These are phyloP conservation scores for Domatiomyces catenatus DNA, from an alignment of 2,329 filamentous ascomycete genomes.

Conservation along the genomic window DNA sequence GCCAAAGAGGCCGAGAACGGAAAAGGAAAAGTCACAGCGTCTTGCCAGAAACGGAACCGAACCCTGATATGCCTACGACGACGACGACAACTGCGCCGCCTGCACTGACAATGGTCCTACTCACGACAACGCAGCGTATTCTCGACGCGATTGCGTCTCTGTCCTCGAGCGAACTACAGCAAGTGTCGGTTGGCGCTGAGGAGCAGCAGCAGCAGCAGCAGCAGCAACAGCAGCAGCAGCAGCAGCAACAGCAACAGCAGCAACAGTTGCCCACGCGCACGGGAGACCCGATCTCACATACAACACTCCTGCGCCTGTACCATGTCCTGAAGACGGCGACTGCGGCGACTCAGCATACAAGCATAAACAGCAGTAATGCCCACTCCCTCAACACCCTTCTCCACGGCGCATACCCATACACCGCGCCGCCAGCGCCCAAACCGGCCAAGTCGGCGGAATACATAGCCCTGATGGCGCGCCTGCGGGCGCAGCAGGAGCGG, in stretches of 20 bases:
- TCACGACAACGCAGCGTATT: slow-evolving; percentile 27
- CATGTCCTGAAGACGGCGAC: not conserved
- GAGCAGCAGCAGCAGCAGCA: too few species aligned
- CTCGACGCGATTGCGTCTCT: slow-evolving; percentile 25
- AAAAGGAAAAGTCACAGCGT: too few species aligned
- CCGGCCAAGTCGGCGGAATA: slow-evolving; percentile 68
- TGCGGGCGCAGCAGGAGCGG: slow-evolving; percentile 70
- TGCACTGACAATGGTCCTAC: slow-evolving; percentile 26
- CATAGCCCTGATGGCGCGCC: slow-evolving; percentile 69
- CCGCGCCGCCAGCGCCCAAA: slow-evolving; percentile 66
- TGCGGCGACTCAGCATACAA: slow-evolving; percentile 13
- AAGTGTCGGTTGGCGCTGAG: slow-evolving; percentile 15
- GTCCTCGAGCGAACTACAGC: slow-evolving; percentile 20
- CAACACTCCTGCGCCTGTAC: slow-evolving; percentile 25
- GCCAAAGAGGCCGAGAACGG: too few species aligned
- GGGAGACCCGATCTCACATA: slow-evolving; percentile 28
- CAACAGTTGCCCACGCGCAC: slow-evolving; percentile 11
- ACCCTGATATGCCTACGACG: too few species aligned
- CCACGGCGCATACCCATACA: slow-evolving; percentile 54
- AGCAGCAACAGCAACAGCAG: too few species aligned
- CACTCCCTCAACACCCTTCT: slow-evolving; percentile 55
- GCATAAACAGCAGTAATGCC: slow-evolving; percentile 16
- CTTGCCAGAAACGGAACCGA: too few species aligned
- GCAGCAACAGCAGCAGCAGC: too few species aligned
- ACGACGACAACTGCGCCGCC: too few species aligned